Conservation (phyloP, 2,329 filamentous ascomycete genomes). For the Canariomyces notabilis region DNA sequence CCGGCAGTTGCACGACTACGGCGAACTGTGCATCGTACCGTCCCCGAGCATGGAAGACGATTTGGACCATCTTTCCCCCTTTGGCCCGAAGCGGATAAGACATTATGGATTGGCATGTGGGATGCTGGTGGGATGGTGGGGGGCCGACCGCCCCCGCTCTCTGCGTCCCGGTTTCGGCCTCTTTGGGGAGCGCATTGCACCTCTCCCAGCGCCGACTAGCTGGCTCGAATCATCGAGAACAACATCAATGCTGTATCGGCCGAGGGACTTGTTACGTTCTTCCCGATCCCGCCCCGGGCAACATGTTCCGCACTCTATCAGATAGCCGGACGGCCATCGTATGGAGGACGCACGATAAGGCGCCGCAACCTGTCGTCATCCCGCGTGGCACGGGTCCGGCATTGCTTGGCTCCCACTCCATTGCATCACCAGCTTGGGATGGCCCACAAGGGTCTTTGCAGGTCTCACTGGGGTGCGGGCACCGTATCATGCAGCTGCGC, state of each 20-base stretch:
- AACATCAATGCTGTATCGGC: constrained; percentile 4
- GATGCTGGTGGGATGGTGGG: constrained; percentile 4
- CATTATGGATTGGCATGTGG: constrained; percentile 1
- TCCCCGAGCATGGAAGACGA: background rate
- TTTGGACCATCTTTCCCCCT: background rate
- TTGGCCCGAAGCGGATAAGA: background rate
- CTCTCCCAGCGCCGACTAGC: constrained; percentile 1
- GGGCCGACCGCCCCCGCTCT: constrained; percentile 2
- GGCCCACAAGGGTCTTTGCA: constrained; percentile 16
- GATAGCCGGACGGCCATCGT: constrained; percentile 16
- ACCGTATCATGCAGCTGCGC: constrained; percentile 9
- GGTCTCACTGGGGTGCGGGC: constrained; percentile 10
- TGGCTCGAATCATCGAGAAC: background rate
- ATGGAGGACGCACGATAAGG: constrained; percentile 25
- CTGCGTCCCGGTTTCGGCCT: background rate
- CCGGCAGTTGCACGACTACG: no score
- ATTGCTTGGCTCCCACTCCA: constrained; percentile 17
- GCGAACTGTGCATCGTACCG: no score
- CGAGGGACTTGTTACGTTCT: no score
- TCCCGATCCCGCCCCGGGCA: constrained; percentile 4
- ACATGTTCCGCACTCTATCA: constrained; percentile 22
- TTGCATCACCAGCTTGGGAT: constrained; percentile 21
- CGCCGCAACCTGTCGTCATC: constrained; percentile 27
- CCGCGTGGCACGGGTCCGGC: constrained; percentile 25
- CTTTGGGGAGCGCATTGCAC: constrained; percentile 3